phyloP scores from a whole-genome alignment of 2,329 filamentous ascomycete genomes.

The Apiospora koreana region DNA sequence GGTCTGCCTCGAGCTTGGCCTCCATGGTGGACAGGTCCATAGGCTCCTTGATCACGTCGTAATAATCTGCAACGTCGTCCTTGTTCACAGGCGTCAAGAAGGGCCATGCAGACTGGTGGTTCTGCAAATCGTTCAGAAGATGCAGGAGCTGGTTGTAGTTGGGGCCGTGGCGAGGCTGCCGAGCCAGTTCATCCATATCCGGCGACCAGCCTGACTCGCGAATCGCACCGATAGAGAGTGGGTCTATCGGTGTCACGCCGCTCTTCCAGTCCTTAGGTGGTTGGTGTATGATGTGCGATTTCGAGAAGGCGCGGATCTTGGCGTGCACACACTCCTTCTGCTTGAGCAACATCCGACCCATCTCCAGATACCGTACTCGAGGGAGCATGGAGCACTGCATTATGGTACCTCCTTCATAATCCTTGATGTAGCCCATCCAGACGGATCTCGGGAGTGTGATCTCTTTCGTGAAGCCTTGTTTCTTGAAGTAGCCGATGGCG shows the following conservation, averaged over 20 bases:
- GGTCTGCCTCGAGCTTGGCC: constrained; percentile 87
- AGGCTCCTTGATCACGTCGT: constrained; percentile 95
- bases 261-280: constrained; percentile 87
- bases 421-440: constrained; percentile 99
- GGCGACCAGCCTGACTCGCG: constrained; percentile 92
- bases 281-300: constrained; percentile 82
- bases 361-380: constrained; percentile 89
- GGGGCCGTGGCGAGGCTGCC: constrained; percentile 91
- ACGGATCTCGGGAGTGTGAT: constrained; percentile 87
- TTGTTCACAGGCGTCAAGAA: constrained; percentile 92
- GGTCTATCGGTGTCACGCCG: constrained; percentile 74
- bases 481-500: constrained; percentile 98
- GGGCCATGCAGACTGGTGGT: constrained; percentile 90
- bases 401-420: constrained; percentile 97
- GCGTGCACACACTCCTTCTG: constrained; percentile 95
- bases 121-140: constrained; percentile 92
- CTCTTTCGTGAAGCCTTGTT: constrained; percentile 98
- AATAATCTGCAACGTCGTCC: constrained; percentile 98
- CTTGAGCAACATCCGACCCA: constrained; percentile 90
- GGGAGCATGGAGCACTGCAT: constrained; percentile 99
- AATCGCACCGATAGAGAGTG: constrained; percentile 84
- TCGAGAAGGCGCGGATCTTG: constrained; percentile 90
- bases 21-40: constrained; percentile 99
- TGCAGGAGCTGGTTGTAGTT: constrained; percentile 94
- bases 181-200: constrained; percentile 95